Conservation (phyloP, 225 moss, liverwort and hornwort species). For the Polytrichum formosum region DNA sequence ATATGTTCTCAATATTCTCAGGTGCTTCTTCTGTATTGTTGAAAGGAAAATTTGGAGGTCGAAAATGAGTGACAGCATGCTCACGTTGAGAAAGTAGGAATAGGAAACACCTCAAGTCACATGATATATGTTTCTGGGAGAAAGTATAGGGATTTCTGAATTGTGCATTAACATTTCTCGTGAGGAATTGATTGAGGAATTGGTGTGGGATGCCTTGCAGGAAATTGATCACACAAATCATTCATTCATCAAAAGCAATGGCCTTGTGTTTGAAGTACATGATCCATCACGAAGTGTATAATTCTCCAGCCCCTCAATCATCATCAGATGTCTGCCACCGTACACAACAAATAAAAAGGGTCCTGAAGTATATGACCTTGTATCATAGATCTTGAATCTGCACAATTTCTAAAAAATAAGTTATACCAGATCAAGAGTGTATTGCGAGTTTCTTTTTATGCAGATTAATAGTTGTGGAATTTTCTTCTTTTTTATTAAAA, state of each 20-base stretch:
- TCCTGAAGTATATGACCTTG: too few species aligned
- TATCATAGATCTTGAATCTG: too few species aligned
- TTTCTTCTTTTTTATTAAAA: too few species aligned
- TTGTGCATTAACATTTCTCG: not conserved
- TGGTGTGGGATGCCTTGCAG: slow-evolving; percentile 28
- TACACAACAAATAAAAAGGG: too few species aligned
- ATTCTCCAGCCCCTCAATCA: too few species aligned
- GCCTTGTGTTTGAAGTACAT: slow-evolving; percentile 46
- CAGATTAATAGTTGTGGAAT: too few species aligned
- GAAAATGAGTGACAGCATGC: not conserved
- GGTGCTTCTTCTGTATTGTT: not conserved
- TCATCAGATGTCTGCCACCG: too few species aligned
- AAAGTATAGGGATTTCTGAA: not conserved
- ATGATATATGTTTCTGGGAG: not conserved
- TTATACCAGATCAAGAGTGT: too few species aligned
- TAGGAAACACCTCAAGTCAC: not conserved
- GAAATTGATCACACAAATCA: slow-evolving; percentile 54
- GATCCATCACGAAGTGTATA: slow-evolving; percentile 11
- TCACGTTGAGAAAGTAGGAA: not conserved
- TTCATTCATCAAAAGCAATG: slow-evolving; percentile 34
- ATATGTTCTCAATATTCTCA: not conserved
- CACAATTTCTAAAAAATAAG: too few species aligned
- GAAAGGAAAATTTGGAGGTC: not conserved
- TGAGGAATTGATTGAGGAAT: not conserved
- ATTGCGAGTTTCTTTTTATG: too few species aligned